phyloP scores from a whole-genome alignment of 2,329 filamentous ascomycete species.

The Talaromyces sp. region DNA sequence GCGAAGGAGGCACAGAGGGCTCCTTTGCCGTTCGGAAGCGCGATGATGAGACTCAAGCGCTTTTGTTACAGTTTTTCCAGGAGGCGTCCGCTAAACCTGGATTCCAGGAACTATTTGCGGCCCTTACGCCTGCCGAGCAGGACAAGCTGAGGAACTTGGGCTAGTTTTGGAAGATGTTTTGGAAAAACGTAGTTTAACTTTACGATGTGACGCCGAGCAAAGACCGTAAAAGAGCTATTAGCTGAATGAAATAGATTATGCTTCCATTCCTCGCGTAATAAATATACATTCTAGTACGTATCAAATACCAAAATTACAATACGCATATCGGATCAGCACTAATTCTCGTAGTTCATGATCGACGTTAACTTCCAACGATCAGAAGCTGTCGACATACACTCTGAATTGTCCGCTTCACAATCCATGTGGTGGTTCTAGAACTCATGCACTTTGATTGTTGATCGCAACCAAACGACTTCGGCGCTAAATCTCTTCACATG shows the following conservation, averaged over 20 bases:
- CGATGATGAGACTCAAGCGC: slow-evolving; percentile 88
- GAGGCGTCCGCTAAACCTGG: slow-evolving; percentile 53
- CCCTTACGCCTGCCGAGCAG: slow-evolving; percentile 55
- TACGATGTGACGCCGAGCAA: background rate
- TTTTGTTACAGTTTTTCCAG: slow-evolving; percentile 77
- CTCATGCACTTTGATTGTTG: background rate
- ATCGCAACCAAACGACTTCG: background rate
- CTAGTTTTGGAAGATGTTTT: background rate
- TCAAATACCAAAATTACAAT: background rate
- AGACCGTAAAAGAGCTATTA: slow-evolving; percentile 5
- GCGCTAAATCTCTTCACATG: background rate
- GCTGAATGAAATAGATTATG: background rate
- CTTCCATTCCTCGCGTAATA: background rate
- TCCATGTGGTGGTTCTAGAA: background rate
- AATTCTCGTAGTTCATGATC: background rate
- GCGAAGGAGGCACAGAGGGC: slow-evolving; percentile 52
- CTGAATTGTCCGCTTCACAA: background rate
- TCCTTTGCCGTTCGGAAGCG: slow-evolving; percentile 59
- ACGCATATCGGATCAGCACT: background rate
- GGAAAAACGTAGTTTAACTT: background rate
- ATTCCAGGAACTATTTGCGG: slow-evolving; percentile 56
- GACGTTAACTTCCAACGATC: background rate
- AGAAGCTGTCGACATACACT: background rate
- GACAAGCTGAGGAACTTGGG: slow-evolving; percentile 38
- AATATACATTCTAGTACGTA: background rate